phyloP scores from a whole-genome alignment of 257 asterid species.

The Misopates orontium region DNA sequence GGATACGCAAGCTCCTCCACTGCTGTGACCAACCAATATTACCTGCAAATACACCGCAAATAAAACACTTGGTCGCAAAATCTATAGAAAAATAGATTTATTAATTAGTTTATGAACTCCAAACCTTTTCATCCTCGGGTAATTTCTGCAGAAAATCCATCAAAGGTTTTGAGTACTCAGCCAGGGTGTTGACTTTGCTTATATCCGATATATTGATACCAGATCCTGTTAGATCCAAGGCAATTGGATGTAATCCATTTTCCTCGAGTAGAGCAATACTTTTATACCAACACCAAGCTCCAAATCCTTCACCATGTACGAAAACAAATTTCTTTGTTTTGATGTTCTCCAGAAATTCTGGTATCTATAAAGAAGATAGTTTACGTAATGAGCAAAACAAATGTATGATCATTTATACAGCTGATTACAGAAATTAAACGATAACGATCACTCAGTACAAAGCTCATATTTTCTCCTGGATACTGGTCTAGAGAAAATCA shows the following conservation, averaged over 20 bases:
- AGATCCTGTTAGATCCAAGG: slow-evolving; percentile 87
- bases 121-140: slow-evolving; percentile 74
- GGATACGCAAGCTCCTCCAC: slow-evolving; percentile 94
- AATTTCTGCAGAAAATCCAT: slow-evolving; percentile 67
- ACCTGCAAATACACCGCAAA: slow-evolving; percentile 46
- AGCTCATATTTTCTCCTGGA: not conserved
- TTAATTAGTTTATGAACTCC: not conserved
- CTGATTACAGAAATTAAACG: slow-evolving; percentile 5
- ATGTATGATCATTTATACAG: slow-evolving; percentile 8
- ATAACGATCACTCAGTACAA: not conserved
- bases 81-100: not conserved
- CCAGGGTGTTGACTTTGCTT: slow-evolving; percentile 55
- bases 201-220: slow-evolving; percentile 74
- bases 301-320: slow-evolving; percentile 98
- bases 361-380: slow-evolving; percentile 45
- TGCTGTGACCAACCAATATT: slow-evolving; percentile 89
- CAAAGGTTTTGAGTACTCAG: slow-evolving; percentile 78
- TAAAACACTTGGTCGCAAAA: not conserved
- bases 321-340: slow-evolving; percentile 79
- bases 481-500: no score
- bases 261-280: slow-evolving; percentile 84
- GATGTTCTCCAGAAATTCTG: slow-evolving; percentile 79
- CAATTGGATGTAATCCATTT: slow-evolving; percentile 64
- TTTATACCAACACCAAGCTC: slow-evolving; percentile 99
- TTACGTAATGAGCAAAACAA: slow-evolving; percentile 16